These are phyloP conservation scores for Magnusiomyces tetraspermus DNA, from an alignment of 1,139 yeast genomes.

Conservation along the genomic window DNA sequence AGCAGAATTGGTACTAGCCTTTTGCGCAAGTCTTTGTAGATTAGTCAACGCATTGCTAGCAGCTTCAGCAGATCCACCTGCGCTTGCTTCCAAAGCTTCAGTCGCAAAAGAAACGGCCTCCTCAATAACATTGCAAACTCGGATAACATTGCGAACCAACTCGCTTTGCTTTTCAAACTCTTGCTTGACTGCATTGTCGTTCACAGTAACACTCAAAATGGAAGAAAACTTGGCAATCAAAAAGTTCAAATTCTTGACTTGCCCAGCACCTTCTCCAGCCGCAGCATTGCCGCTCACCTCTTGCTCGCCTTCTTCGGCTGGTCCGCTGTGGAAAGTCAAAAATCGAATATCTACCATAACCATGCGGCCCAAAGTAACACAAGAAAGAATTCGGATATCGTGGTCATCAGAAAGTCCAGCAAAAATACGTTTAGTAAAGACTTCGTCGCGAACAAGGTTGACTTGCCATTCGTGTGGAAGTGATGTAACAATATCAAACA, in stretches of 20 bases:
- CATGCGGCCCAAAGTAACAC: slow-evolving; percentile 34
- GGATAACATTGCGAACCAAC: slow-evolving; percentile 24
- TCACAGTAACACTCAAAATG: slow-evolving; percentile 33
- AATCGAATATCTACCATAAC: slow-evolving; percentile 23
- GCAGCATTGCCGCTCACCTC: neutral
- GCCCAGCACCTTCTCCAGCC: slow-evolving; percentile 12
- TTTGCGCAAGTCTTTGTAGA: neutral
- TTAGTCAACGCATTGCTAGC: neutral
- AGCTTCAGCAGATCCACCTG: neutral
- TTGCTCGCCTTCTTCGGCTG: slow-evolving; percentile 5
- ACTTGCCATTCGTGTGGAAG: slow-evolving; percentile 23
- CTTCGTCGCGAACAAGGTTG: slow-evolving; percentile 25
- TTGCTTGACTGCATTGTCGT: slow-evolving; percentile 43
- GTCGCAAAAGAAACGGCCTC: slow-evolving; percentile 17
- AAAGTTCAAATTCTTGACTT: slow-evolving; percentile 15
- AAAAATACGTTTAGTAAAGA: slow-evolving; percentile 30
- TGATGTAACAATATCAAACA: slow-evolving; percentile 44
- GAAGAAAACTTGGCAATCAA: slow-evolving; percentile 32
- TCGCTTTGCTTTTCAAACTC: slow-evolving; percentile 41
- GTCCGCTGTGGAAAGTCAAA: slow-evolving; percentile 7
- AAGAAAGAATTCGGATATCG: slow-evolving; percentile 37
- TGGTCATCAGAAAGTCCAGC: slow-evolving; percentile 38
- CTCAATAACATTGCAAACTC: slow-evolving; percentile 21
- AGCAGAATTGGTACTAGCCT: neutral
- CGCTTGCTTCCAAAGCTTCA: neutral